Base-by-base conservation (phyloP, 1,139 yeast genomes). In the Nakaseomyces nivariensis region DNA sequence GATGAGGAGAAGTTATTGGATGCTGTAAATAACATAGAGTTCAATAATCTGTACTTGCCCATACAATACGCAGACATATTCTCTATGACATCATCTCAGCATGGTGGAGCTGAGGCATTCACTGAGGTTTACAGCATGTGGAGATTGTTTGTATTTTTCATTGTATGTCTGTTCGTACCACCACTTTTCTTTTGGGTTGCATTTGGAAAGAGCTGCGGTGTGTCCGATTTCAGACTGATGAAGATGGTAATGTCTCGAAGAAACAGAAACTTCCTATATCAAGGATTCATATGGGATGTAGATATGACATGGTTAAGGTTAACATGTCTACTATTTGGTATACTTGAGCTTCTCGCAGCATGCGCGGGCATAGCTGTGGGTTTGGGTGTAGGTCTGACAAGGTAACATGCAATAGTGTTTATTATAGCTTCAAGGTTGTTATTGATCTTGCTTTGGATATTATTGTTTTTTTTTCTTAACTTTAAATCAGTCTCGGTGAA, bases 311-410 rank as follows among this genome's bases (percentile, higher is more conserved):
- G 64, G 65, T 54, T 63, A 42, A 51, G 64, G 44, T 49, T 41
- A 8, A n/a, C 56, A 24, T 62, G 64, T 48, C 43, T 62, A 13
- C 33, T 51, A 17, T 36, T 59, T 10, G 67, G 66, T 1, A 11
- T 48, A 7, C 8, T 56, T 1, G 66, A 63, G 43, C 29, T 54
- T 1, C 24, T 61, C n/a, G 51, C 52, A 5, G 52, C 61, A 1
- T 43, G 65, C 10, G 69, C 67, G 3, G 60, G 67, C 49, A 59
- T 69, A 17, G 64, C 64, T 10, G 53, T 63, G 34, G 71, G 70
- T 1, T 60, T 69, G 48, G 72, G 71, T 4, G 69, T 69, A 17
- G 72, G 72, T 0, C 50, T 66, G n/a, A 54, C 61, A 3, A 51
- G 45, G 31, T 38, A 25, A 11, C 3, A 36, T 2, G 3, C 13